A percentile compares a stretch with the other conserved stretches of the same genome.
Conservation (phyloP, 2,329 filamentous ascomycete species). For the Sarocladium strictum region DNA sequence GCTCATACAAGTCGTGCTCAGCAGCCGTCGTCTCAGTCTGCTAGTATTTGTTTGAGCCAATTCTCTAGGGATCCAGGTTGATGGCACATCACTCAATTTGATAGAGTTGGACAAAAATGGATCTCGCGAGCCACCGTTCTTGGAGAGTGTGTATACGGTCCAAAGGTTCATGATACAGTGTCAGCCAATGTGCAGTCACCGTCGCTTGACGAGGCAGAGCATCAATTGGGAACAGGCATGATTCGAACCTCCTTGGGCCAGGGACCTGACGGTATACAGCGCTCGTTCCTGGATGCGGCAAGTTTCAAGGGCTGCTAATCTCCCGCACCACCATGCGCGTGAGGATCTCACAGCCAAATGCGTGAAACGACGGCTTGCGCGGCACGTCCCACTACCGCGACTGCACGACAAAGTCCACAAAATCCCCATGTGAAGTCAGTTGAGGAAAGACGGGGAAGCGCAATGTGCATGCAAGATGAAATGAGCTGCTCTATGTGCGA, state of each 20-base stretch:
- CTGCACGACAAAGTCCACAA: neutral
- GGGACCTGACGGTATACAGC: neutral
- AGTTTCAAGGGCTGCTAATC: constrained; percentile 7
- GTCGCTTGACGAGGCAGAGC: neutral
- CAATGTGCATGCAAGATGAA: too few relatives aligned
- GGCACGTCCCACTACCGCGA: neutral
- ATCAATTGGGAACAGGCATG: neutral
- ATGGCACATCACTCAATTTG: too few relatives aligned
- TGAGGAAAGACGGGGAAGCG: neutral
- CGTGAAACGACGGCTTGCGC: neutral
- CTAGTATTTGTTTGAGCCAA: too few relatives aligned
- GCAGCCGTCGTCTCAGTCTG: too few relatives aligned
- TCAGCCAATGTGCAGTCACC: neutral
- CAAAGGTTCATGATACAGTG: neutral
- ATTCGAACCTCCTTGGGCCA: neutral
- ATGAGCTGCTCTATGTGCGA: too few relatives aligned
- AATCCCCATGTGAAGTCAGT: neutral
- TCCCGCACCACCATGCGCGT: constrained; percentile 4
- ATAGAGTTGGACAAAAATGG: too few relatives aligned
- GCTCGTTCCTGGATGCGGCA: constrained; percentile 3
- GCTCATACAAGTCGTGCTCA: too few relatives aligned
- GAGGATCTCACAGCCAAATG: neutral
- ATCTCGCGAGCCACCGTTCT: too few relatives aligned
- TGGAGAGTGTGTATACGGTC: too few relatives aligned
- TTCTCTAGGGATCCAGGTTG: too few relatives aligned